Evolutionary conservation across 202 grass and related monocot genomes (phyloP).

Genomic region (Digitaria exilis): DNA sequence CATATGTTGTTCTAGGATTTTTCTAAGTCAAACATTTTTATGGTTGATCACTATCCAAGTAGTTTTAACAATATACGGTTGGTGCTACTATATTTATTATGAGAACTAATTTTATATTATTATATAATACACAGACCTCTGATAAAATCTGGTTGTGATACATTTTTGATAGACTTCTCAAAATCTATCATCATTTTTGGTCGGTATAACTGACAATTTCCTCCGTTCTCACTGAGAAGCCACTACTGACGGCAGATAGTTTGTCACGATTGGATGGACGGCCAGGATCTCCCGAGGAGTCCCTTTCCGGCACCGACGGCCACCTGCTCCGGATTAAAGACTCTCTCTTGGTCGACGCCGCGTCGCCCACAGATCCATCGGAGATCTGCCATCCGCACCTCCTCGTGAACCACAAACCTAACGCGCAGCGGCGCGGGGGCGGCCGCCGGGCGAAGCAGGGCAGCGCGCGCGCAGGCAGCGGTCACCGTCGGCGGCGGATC

Average conservation of each 20-base stretch:
- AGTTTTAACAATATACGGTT: no score
- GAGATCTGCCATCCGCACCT: background rate
- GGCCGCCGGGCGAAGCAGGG: constrained; percentile 3
- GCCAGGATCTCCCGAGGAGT: background rate
- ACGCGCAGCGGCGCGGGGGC: constrained; percentile 25
- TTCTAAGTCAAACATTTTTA: no score
- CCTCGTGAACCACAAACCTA: constrained; percentile 25
- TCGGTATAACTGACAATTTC: no score
- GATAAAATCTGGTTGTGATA: no score
- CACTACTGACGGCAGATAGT: background rate
- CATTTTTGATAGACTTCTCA: no score
- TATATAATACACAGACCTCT: no score
- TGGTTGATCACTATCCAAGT: no score
- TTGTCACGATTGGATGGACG: background rate
- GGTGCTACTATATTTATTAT: no score
- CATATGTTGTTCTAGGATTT: no score
- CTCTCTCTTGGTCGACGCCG: background rate
- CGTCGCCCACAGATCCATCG: background rate
- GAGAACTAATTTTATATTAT: no score
- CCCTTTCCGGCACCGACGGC: background rate
- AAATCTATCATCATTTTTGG: no score
- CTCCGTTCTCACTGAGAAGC: background rate
- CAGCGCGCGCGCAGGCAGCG: background rate
- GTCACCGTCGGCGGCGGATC: background rate
- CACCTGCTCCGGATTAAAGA: constrained; percentile 7